Conservation (phyloP, 2,329 filamentous ascomycete genomes). For the Trichoderma harzianum region DNA sequence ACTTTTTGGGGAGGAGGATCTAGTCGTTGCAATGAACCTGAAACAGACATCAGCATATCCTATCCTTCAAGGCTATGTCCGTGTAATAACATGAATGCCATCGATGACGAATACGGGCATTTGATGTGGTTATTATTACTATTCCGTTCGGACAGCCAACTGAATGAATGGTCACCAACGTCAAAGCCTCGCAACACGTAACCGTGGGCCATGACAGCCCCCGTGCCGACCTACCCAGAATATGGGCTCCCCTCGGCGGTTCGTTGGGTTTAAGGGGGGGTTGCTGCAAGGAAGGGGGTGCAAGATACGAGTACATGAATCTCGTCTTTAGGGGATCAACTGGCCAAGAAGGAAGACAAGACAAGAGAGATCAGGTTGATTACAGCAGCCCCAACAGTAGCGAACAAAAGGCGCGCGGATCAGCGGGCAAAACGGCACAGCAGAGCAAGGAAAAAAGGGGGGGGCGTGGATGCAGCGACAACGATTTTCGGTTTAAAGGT, state of each 20-base stretch:
- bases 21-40: not conserved
- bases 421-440: conserved; percentile 15
- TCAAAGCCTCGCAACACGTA: conserved; percentile 11
- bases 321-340: not conserved
- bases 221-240: conserved; percentile 25
- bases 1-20: not conserved
- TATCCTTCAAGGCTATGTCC: not conserved
- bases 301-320: not conserved
- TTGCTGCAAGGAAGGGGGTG: not conserved
- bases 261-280: not conserved
- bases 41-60: not conserved
- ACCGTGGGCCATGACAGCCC: not conserved
- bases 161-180: too few species aligned
- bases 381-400: not conserved
- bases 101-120: not conserved
- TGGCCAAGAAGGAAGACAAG: too few species aligned
- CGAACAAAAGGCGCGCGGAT: not conserved
- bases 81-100: not conserved
- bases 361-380: not conserved
- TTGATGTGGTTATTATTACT: not conserved
- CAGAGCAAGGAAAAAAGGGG: not conserved
- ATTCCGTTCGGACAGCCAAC: not conserved
- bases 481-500: not conserved
- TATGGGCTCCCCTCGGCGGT: not conserved
- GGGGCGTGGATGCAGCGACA: not conserved